Evolutionary conservation across 768 basidiomycete genomes (phyloP).

Genomic region (Auriscalpium orientale): DNA sequence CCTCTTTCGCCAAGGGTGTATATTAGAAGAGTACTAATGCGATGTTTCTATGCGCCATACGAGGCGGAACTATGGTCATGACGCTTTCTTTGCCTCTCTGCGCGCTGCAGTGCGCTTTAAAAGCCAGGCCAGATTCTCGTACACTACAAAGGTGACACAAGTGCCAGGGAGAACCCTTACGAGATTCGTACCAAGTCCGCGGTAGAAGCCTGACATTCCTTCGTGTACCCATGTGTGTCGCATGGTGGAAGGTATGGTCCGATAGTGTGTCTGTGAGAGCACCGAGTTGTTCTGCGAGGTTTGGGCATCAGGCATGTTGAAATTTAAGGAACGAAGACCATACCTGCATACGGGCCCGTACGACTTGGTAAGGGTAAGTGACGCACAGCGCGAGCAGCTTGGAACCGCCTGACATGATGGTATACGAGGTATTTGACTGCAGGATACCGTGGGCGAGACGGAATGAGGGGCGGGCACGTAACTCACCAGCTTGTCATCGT

Average conservation of each 20-base stretch:
- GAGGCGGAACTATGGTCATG: too few relatives aligned
- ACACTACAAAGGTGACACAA: conserved; percentile 96
- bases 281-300: conserved; percentile 43
- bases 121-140: conserved; percentile 87
- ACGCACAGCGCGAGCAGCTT: conserved; percentile 76
- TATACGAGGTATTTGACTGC: conserved; percentile 88
- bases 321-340: conserved; percentile 12
- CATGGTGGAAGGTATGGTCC: conserved; percentile 77
- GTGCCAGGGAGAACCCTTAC: conserved; percentile 94
- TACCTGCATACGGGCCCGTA: conserved; percentile 90
- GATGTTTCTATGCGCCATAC: too few relatives aligned
- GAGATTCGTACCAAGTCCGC: conserved; percentile 89
- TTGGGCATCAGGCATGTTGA: not conserved
- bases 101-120: conserved; percentile 22
- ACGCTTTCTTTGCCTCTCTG: not conserved
- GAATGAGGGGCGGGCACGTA: conserved; percentile 1
- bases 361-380: conserved; percentile 97
- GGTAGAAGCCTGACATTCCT: conserved; percentile 83
- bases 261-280: conserved; percentile 49
- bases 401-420: conserved; percentile 84
- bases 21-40: too few relatives aligned
- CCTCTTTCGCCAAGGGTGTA: too few relatives aligned
- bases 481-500: conserved; percentile 82
- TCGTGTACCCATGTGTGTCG: conserved; percentile 75
- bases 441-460: not conserved